These are phyloP conservation scores for Calamus simplicifolius DNA, from an alignment of 176 grass and related monocot species.

Conservation along the genomic window DNA sequence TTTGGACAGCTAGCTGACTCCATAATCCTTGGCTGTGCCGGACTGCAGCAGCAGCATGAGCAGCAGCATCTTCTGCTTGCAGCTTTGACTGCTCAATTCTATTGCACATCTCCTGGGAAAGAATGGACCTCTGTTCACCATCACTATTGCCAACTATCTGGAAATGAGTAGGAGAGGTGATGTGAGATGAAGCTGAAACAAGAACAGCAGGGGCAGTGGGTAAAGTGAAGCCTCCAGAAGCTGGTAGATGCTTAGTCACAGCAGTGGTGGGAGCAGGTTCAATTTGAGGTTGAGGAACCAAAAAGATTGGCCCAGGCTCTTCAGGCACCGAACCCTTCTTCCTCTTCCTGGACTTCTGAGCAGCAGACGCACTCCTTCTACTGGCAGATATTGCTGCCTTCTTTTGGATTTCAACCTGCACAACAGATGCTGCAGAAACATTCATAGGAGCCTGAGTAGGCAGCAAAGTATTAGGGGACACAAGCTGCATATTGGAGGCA, in stretches of 20 bases:
- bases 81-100: conserved; percentile 62
- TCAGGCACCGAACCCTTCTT: conserved; percentile 63
- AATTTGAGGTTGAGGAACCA: conserved; percentile 27
- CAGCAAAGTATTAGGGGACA: conserved; percentile 33
- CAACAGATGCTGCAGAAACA: conserved; percentile 32
- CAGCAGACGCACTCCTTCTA: conserved; percentile 34
- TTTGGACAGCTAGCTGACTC: conserved; percentile 44
- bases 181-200: conserved; percentile 40
- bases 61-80: conserved; percentile 54
- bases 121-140: conserved; percentile 33
- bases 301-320: conserved; percentile 35
- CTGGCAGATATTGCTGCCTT: conserved; percentile 33
- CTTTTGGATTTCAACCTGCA: conserved; percentile 41
- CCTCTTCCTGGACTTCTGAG: conserved; percentile 88
- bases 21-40: conserved; percentile 68
- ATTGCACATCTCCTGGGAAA: conserved; percentile 36
- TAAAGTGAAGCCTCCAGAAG: conserved; percentile 35
- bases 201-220: conserved; percentile 32
- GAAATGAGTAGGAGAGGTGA: conserved; percentile 35
- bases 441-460: conserved; percentile 27
- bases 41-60: conserved; percentile 44
- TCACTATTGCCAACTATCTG: conserved; percentile 27
- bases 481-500: conserved; percentile 24
- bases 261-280: conserved; percentile 36
- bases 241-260: conserved; percentile 18